These are phyloP conservation scores for Murraya paniculata DNA, from an alignment of 345 rosid species.

Conservation along the genomic window DNA sequence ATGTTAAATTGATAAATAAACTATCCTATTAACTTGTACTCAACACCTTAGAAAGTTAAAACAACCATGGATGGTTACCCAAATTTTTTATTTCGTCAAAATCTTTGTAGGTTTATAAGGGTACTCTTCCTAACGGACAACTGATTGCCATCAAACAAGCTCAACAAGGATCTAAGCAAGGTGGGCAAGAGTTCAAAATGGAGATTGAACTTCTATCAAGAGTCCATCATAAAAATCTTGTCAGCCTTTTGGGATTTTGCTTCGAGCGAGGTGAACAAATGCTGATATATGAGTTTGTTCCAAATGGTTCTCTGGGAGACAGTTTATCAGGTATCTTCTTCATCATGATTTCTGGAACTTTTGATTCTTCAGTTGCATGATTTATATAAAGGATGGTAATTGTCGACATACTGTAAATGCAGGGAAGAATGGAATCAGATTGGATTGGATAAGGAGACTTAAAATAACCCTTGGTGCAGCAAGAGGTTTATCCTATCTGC, in stretches of 20 bases:
- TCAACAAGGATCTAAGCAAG: conserved; percentile 28
- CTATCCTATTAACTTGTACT: not conserved
- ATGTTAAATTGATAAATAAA: not conserved
- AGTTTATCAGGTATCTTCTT: conserved; percentile 60
- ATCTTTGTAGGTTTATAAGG: conserved; percentile 30
- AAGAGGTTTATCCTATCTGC: conserved; percentile 82
- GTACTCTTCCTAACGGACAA: conserved; percentile 24
- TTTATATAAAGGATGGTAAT: not conserved
- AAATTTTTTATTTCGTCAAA: not conserved
- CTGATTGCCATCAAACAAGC: conserved; percentile 29
- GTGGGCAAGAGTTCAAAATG: conserved; percentile 61
- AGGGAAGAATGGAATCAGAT: conserved; percentile 76
- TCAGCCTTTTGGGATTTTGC: conserved; percentile 68
- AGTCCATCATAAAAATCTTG: conserved; percentile 84
- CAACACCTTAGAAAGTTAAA: not conserved
- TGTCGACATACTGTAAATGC: conserved; percentile 6
- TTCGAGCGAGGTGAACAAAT: conserved; percentile 70
- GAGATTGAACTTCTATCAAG: conserved; percentile 90
- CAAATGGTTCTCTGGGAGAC: conserved; percentile 64
- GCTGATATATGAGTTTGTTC: conserved; percentile 69
- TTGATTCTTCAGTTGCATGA: not conserved
- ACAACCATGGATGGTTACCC: not conserved
- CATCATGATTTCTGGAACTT: not conserved
- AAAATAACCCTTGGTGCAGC: conserved; percentile 77
- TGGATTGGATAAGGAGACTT: conserved; percentile 83